These are phyloP conservation scores for Leucosporidium yakuticum DNA, from an alignment of 768 basidiomycete genomes.

Conservation along the genomic window DNA sequence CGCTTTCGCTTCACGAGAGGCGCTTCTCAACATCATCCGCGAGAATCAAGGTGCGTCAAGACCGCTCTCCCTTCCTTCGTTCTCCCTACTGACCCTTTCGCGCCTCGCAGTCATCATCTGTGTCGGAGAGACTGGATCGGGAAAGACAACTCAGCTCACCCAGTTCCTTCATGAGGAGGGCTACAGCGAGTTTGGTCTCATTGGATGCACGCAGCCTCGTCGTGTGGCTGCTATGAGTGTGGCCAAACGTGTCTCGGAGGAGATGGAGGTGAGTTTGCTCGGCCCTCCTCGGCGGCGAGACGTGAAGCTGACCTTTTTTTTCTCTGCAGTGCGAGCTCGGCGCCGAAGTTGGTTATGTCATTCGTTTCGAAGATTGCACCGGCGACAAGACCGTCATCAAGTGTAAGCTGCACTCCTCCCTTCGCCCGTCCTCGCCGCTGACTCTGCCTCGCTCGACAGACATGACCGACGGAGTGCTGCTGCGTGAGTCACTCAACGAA, in stretches of 20 bases:
- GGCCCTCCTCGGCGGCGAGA: not conserved
- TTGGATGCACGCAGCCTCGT: slow-evolving; percentile 96
- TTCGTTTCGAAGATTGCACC: slow-evolving; percentile 98
- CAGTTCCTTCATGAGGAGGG: slow-evolving; percentile 98
- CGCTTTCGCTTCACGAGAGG: slow-evolving; percentile 94
- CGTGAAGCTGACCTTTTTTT: slow-evolving; percentile 4
- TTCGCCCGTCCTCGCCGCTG: slow-evolving; percentile 2
- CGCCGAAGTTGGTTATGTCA: slow-evolving; percentile 86
- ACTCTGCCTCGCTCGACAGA: slow-evolving; percentile 51
- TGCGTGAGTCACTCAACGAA: slow-evolving; percentile 97
- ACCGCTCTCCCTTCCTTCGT: not conserved
- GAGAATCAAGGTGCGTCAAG: slow-evolving; percentile 78
- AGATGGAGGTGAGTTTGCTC: slow-evolving; percentile 73
- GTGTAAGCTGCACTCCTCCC: slow-evolving; percentile 61
- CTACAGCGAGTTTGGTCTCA: slow-evolving; percentile 77
- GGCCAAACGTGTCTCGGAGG: slow-evolving; percentile 98
- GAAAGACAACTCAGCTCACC: slow-evolving; percentile 92
- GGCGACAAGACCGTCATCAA: slow-evolving; percentile 91
- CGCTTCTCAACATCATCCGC: slow-evolving; percentile 74
- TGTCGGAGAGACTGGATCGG: slow-evolving; percentile 99
- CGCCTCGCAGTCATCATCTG: slow-evolving; percentile 69
- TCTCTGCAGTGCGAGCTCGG: slow-evolving; percentile 72
- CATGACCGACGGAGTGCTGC: slow-evolving; percentile 97
- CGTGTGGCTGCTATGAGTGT: slow-evolving; percentile 99
- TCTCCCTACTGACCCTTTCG: not conserved